Evolutionary conservation across 148 eudicot genomes (phyloP).

Genomic region (Linanthus parryae): DNA sequence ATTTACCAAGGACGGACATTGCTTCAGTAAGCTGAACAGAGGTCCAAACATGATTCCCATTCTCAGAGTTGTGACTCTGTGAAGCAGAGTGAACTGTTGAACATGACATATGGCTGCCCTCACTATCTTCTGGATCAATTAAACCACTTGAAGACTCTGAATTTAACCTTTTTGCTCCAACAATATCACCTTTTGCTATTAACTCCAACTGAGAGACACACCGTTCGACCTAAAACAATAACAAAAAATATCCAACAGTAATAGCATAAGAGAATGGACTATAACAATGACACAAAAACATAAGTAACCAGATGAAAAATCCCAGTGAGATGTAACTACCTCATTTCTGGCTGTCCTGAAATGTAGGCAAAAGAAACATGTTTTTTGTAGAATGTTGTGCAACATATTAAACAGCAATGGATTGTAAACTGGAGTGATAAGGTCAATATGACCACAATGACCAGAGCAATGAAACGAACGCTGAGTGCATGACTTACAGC

Average conservation of each 20-base stretch:
- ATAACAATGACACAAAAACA: constrained; percentile 5
- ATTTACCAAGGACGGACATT: constrained; percentile 35
- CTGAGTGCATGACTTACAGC: constrained; percentile 80
- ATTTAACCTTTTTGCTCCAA: constrained; percentile 61
- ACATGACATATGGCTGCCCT: constrained; percentile 28
- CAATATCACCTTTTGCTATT: constrained; percentile 57
- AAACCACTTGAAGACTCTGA: constrained; percentile 9
- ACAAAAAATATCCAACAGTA: constrained; percentile 6
- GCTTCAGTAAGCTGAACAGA: constrained; percentile 78
- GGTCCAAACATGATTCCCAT: constrained; percentile 48
- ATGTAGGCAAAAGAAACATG: constrained; percentile 69
- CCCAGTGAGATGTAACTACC: constrained; percentile 27
- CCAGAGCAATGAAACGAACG: constrained; percentile 60
- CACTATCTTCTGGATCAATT: constrained; percentile 29
- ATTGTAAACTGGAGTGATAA: constrained; percentile 55
- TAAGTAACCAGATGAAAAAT: constrained; percentile 8
- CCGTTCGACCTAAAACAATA: constrained; percentile 39
- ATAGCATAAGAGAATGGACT: constrained; percentile 3
- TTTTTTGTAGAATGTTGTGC: constrained; percentile 42
- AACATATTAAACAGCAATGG: constrained; percentile 64
- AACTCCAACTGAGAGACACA: constrained; percentile 51
- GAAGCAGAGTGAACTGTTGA: constrained; percentile 19
- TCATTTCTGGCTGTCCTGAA: constrained; percentile 35
- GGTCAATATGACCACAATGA: constrained; percentile 94
- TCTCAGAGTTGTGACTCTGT: constrained; percentile 10